phyloP scores from a whole-genome alignment of 495 filamentous ascomycete species.

The Lindgomyces ingoldianus region DNA sequence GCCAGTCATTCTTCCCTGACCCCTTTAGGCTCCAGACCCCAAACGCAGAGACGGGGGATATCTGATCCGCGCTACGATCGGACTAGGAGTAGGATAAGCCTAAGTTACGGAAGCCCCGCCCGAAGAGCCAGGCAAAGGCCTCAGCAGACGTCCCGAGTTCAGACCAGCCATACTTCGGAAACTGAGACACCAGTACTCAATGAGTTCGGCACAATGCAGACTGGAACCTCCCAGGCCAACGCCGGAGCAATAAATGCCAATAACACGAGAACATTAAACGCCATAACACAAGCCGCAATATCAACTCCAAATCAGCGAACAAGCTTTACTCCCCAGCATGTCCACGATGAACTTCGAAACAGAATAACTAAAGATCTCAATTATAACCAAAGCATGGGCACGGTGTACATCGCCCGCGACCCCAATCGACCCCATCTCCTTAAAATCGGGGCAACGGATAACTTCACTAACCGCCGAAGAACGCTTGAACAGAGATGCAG shows the following conservation, averaged over 20 bases:
- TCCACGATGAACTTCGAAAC: slow-evolving; percentile 2
- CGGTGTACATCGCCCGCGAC: slow-evolving; percentile 6
- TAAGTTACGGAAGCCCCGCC: neutral
- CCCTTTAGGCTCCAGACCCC: neutral
- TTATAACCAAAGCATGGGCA: neutral
- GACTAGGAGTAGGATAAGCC: neutral
- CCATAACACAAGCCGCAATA: neutral
- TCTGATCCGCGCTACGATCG: slow-evolving; percentile 6
- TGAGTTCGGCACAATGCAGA: neutral
- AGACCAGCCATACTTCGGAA: neutral
- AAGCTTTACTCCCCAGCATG: neutral
- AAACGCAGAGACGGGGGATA: neutral
- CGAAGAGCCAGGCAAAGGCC: neutral
- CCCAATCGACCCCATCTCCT: neutral
- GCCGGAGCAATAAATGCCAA: neutral
- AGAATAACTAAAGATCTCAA: neutral
- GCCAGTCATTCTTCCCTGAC: neutral
- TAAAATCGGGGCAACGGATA: slow-evolving; percentile 1
- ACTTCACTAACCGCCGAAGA: neutral
- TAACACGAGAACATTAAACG: neutral
- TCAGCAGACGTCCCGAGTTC: neutral
- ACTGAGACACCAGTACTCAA: neutral
- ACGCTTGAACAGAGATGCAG: neutral
- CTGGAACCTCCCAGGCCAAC: neutral
- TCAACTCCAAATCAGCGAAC: neutral